Evolutionary conservation across 805 yeast species (phyloP).

Genomic region (Zygotorulaspora florentina): DNA sequence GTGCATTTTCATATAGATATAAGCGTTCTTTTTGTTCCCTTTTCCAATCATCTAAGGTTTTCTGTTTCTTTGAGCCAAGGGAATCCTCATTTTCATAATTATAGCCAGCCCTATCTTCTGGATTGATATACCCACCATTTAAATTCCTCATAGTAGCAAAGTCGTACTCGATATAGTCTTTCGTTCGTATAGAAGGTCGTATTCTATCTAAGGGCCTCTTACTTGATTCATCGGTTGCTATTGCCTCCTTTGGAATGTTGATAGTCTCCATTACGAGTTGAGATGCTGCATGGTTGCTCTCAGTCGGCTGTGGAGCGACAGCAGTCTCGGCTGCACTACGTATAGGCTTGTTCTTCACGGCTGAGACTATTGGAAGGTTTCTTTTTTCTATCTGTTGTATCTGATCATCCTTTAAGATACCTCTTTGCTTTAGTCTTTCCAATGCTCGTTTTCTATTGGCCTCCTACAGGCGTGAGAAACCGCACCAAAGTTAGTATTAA

Average conservation of each 20-base stretch:
- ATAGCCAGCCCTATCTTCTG: slow-evolving; percentile 18
- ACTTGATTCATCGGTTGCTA: neutral
- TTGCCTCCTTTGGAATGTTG: neutral
- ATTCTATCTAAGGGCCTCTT: slow-evolving; percentile 30
- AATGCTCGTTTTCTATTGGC: slow-evolving; percentile 61
- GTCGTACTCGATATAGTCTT: slow-evolving; percentile 79
- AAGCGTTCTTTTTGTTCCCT: slow-evolving; percentile 53
- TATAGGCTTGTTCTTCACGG: neutral
- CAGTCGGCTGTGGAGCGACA: neutral
- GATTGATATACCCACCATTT: slow-evolving; percentile 73
- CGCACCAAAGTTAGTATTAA: slow-evolving; percentile 2
- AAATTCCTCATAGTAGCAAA: slow-evolving; percentile 86
- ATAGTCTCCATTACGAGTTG: neutral
- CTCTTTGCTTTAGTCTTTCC: slow-evolving; percentile 51
- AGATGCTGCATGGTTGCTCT: neutral
- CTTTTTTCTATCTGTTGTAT: slow-evolving; percentile 23
- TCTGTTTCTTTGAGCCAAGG: slow-evolving; percentile 29
- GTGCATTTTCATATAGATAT: slow-evolving; percentile 50
- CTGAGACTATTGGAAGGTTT: slow-evolving; percentile 8
- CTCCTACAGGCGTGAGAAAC: slow-evolving; percentile 39
- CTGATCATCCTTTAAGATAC: slow-evolving; percentile 28
- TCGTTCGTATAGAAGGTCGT: slow-evolving; percentile 49
- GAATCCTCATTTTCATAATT: slow-evolving; percentile 30
- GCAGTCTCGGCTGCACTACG: neutral
- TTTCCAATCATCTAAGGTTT: slow-evolving; percentile 53